Percentiles rank a stretch among this genome's conserved stretches.
Evolutionary conservation across 1,284 basidiomycete genomes (phyloP).

Genomic region (Cutaneotrichosporon curvatum): DNA sequence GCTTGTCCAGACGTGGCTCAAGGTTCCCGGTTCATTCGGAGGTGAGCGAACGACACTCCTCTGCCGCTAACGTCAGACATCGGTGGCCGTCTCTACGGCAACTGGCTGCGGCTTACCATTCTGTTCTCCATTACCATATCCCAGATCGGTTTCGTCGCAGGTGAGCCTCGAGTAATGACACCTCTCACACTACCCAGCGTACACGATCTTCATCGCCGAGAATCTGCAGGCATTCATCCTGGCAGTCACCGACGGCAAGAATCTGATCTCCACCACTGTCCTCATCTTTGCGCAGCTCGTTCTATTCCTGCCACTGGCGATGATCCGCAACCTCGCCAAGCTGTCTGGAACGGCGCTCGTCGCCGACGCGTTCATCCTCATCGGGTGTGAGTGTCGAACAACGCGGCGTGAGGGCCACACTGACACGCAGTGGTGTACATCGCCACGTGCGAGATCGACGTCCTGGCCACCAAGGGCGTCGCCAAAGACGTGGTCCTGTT

Average conservation of each 20-base stretch:
- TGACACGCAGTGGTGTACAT: slow-evolving; percentile 63
- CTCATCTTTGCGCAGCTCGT: slow-evolving; percentile 79
- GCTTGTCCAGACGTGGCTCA: slow-evolving; percentile 79
- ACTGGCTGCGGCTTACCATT: slow-evolving; percentile 85
- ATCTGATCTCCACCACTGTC: slow-evolving; percentile 62
- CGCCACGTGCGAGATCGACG: slow-evolving; percentile 66
- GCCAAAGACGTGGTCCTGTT: slow-evolving; percentile 75
- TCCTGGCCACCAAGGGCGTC: slow-evolving; percentile 61
- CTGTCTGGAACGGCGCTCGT: slow-evolving; percentile 85
- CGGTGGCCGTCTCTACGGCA: slow-evolving; percentile 84
- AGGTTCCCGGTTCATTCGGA: slow-evolving; percentile 87
- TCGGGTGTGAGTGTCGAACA: slow-evolving; percentile 59
- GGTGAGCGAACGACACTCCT: slow-evolving; percentile 51
- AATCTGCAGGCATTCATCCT: slow-evolving; percentile 83
- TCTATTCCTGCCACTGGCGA: slow-evolving; percentile 77
- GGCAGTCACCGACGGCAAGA: slow-evolving; percentile 72
- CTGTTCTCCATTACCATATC: slow-evolving; percentile 81
- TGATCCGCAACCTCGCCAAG: slow-evolving; percentile 84
- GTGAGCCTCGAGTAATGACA: slow-evolving; percentile 16
- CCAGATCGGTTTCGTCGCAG: slow-evolving; percentile 59
- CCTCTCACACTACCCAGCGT: slow-evolving; percentile 53
- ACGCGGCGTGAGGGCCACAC: no score
- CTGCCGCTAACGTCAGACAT: slow-evolving; percentile 56
- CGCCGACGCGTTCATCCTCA: slow-evolving; percentile 91
- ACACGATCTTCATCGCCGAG: slow-evolving; percentile 93